Conservation (phyloP, 2,329 filamentous ascomycete genomes). For the Colletotrichum sp. region DNA sequence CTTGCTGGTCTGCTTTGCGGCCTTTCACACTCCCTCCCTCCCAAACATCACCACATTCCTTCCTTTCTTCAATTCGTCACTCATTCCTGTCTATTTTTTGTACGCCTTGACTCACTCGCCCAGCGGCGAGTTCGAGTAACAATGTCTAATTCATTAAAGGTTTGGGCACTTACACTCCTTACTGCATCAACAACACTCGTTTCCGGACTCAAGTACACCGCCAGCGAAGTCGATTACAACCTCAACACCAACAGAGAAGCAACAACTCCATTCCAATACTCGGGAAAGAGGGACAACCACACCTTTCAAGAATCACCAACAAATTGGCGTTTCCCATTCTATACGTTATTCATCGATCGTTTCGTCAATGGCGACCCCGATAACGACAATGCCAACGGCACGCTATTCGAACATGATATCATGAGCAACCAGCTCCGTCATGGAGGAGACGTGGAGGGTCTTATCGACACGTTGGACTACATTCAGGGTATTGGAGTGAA, state of each 20-base stretch:
- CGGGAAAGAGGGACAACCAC: conserved; percentile 59
- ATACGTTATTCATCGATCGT: conserved; percentile 67
- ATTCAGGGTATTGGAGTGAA: conserved; percentile 69
- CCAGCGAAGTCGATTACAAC: conserved; percentile 54
- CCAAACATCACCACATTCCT: conserved; percentile 13
- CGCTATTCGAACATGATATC: conserved; percentile 64
- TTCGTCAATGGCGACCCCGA: conserved; percentile 69
- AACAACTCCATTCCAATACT: conserved; percentile 62
- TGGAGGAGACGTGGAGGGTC: conserved; percentile 63
- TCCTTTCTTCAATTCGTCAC: conserved; percentile 20
- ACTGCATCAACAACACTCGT: conserved; percentile 26
- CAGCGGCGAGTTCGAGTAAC: conserved; percentile 19
- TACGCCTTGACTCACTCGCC: conserved; percentile 16
- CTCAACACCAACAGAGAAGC: conserved; percentile 65
- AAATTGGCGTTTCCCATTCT: conserved; percentile 71
- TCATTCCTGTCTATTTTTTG: conserved; percentile 18
- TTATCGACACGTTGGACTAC: conserved; percentile 67
- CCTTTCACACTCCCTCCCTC: conserved; percentile 14
- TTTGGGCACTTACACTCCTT: conserved; percentile 22
- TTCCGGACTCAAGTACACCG: conserved; percentile 32
- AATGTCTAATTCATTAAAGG: conserved; percentile 23
- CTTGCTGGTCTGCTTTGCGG: conserved; percentile 22
- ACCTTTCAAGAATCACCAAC: conserved; percentile 57
- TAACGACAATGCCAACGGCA: conserved; percentile 68
- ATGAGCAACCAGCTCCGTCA: conserved; percentile 67